Conservation (phyloP, 83 land plant species). For the Larix sibirica region DNA sequence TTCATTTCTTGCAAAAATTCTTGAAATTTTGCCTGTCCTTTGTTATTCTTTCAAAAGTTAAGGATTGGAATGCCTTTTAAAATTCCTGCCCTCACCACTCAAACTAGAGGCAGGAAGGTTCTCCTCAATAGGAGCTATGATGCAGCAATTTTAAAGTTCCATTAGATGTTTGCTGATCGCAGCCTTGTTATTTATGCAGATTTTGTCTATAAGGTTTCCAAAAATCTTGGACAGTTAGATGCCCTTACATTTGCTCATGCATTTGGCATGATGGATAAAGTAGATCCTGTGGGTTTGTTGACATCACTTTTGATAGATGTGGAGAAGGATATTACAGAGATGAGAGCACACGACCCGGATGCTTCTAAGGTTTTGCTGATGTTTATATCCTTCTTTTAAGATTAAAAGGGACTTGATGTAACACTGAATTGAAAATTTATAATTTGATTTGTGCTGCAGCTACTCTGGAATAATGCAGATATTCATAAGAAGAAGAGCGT, state of each 20-base stretch:
- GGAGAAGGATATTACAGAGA: not conserved
- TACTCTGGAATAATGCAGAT: too few relatives aligned
- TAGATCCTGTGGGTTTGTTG: not conserved
- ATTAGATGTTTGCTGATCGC: too few relatives aligned
- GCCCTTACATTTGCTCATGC: slow-evolving; percentile 10
- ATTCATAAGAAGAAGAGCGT: too few relatives aligned
- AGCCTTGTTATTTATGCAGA: slow-evolving; percentile 6
- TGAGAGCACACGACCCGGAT: too few relatives aligned
- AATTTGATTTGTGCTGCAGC: too few relatives aligned
- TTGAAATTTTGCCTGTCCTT: too few relatives aligned
- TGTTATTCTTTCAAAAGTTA: too few relatives aligned
- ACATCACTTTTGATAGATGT: not conserved
- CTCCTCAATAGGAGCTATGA: not conserved
- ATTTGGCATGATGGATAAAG: slow-evolving; percentile 15
- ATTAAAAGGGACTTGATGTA: not conserved
- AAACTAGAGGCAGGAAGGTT: not conserved
- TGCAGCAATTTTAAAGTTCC: not conserved
- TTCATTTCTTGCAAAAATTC: too few relatives aligned
- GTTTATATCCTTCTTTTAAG: not conserved
- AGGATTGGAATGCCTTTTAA: too few relatives aligned
- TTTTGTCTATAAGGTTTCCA: slow-evolving; percentile 19
- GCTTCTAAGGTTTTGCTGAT: not conserved
- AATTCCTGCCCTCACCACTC: too few relatives aligned
- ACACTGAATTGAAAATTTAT: not conserved
- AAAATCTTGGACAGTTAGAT: slow-evolving; percentile 2